Evolutionary conservation across 805 yeast species (phyloP).

Genomic region (Metahyphopichia silvanorum): DNA sequence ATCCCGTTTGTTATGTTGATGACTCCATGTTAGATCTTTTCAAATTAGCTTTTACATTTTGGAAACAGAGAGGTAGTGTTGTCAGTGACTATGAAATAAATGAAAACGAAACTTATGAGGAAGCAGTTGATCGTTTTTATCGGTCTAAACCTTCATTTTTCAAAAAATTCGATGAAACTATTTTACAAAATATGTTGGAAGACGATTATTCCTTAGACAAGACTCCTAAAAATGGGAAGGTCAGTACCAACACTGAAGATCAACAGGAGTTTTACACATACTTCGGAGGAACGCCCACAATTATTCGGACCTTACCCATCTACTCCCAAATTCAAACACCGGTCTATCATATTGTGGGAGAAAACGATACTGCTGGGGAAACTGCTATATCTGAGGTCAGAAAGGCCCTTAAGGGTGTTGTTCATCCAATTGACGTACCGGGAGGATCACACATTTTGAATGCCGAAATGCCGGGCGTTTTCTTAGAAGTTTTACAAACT

Average conservation of each 20-base stretch:
- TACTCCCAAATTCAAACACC: conserved; percentile 9
- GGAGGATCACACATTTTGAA: conserved; percentile 11
- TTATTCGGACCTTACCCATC: conserved; percentile 1
- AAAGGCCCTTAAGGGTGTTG: conserved; percentile 3
- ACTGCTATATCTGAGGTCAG: not conserved
- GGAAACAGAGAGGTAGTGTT: conserved; percentile 8
- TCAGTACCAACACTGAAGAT: conserved; percentile 11
- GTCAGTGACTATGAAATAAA: conserved; percentile 6
- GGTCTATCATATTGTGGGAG: conserved; percentile 9
- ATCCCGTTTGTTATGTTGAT: conserved; percentile 6
- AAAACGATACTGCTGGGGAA: conserved; percentile 6
- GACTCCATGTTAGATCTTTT: conserved; percentile 1
- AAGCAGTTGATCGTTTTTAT: conserved; percentile 8
- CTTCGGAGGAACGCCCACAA: conserved; percentile 3
- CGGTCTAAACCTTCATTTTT: conserved; percentile 12
- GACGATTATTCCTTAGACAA: conserved; percentile 10
- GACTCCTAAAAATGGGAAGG: conserved; percentile 5
- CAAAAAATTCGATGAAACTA: conserved; percentile 9
- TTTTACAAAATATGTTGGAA: conserved; percentile 13
- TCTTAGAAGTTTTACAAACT: conserved; percentile 4
- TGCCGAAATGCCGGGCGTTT: conserved; percentile 13
- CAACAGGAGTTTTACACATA: conserved; percentile 9
- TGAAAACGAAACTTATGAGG: conserved; percentile 8
- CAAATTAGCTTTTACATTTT: conserved; percentile 4
- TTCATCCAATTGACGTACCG: conserved; percentile 6